Evolutionary conservation across 805 yeast species (phyloP), one percentile per base, ranked within the genome.

Genomic region (Lipomyces spencermartinsiae): DNA sequence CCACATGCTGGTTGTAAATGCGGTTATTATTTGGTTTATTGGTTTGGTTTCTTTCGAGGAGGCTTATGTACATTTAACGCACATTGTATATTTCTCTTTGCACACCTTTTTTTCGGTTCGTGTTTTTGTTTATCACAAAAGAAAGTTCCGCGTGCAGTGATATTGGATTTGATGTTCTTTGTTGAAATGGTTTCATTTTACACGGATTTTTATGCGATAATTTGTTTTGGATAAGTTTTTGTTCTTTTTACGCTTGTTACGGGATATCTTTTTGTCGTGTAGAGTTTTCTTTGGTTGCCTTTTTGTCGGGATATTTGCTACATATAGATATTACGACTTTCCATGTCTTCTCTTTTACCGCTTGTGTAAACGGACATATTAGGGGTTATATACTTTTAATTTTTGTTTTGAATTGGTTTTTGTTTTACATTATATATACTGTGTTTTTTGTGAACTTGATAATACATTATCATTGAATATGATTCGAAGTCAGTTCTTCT

Each of bases 181-280:
- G 39, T 35, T 25, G 29, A 16, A 37, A 37, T 43, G 16, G 49
- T 19, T 16, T 43, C 22, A 43, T 43, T 43, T 43, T 43, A 43
- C 49, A n/a, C 19, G 49, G 49, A 43, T 43, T 60, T 39, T 33
- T 33, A 51, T 33, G 37, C 12, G 33, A 60, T 60, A 7, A n/a
- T 46, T 49, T 31, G 16, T 31, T 56, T 39, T 35, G 25, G 33
- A 60, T 60, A 7, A n/a, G 19, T 49, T 31, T 31, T 56, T 39
- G 25, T 57, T n/a, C 25, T 8, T n/a, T 25, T 29, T 49, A 43
- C 49, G 49, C 35, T 7, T 53, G 43, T 51, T 61, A 8, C 19
- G 59, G 16, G 35, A 31, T 29, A 9, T 31, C 39, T 62, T 43
- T 14, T 58, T 37, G 22, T 56, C 37, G 58, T 62, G 55, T n/a